Evolutionary conservation across 2,329 filamentous ascomycete species (phyloP), one percentile per base, ranked within the genome.

Genomic region (Xylariaceae sp.): DNA sequence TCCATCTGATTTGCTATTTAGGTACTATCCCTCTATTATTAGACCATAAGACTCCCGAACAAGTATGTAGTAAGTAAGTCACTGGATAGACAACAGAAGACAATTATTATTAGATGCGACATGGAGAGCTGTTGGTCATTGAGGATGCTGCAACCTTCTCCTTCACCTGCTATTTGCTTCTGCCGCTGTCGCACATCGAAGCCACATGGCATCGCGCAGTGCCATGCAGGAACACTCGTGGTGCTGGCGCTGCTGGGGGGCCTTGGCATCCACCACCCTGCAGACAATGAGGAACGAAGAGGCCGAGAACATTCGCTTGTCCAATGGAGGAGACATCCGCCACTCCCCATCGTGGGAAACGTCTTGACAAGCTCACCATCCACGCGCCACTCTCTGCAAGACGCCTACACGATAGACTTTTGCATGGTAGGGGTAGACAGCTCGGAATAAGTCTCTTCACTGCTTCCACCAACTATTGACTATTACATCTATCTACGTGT

Each of bases 191-290:
- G 34, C 51, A 51, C 52, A 39, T 61, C 48, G 23, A 39, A 56
- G 56, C 56, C 59, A 61, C 59, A 61, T 61, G 59, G 59, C 52
- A 58, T 52, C 55, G 29, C 34, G 43, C 37, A 23, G 28, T 56
- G 43, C 52, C 44, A 61, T 61, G 59, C 59, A 61, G 59, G 59
- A 61, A 61, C 58, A 37, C 46, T 48, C 43, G 43, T 45, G 29
- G 46, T 29, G 28, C 29, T 28, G 51, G 33, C 40, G 48, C 47
- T 45, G 24, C 40, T 47, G 43, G 40, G 31, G 36, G 34, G 36
- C 49, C 53, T 58, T 39, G 58, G 58, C 46, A 29, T 21, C 43
- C 41, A 11, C 28, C 41, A 34, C 40, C 29, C 33, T 46, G 45
- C 58, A 54, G 44, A 26, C 28, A 31, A 19, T 16, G 9, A 4